Evolutionary conservation across 768 basidiomycete species (phyloP).

Genomic region (Termitomyces sp.): DNA sequence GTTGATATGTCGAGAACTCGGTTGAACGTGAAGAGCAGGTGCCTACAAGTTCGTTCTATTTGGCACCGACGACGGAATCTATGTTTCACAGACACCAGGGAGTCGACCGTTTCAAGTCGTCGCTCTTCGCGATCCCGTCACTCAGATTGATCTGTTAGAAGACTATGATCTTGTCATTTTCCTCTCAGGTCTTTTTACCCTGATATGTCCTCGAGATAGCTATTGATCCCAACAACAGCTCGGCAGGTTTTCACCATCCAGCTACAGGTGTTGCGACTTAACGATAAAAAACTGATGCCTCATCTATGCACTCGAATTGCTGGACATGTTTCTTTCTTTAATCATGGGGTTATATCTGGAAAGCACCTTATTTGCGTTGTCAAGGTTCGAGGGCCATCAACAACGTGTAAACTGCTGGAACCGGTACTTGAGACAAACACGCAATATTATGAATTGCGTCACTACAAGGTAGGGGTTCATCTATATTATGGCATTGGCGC

Average conservation of each 20-base stretch:
- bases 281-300: neutral
- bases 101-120: conserved; percentile 5
- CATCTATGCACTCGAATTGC: conserved; percentile 10
- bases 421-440: neutral
- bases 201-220: neutral
- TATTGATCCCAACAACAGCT: conserved; percentile 1
- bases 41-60: conserved; percentile 6
- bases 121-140: conserved; percentile 31
- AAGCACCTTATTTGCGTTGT: conserved; percentile 51
- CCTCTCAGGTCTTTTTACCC: conserved; percentile 47
- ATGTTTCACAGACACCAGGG: conserved; percentile 1
- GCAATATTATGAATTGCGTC: neutral
- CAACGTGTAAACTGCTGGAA: conserved; percentile 13
- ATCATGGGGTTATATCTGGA: conserved; percentile 14
- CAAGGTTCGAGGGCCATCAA: conserved; percentile 36
- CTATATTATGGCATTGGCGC: neutral
- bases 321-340: conserved; percentile 29
- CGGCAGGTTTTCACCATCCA: conserved; percentile 8
- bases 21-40: neutral
- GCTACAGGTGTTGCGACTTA: neutral
- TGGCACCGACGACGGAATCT: conserved; percentile 14
- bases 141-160: conserved; percentile 73
- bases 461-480: conserved; percentile 7
- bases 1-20: neutral
- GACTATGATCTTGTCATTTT: conserved; percentile 72